phyloP scores from a whole-genome alignment of 257 asterid species.

The Solanum phureja region DNA sequence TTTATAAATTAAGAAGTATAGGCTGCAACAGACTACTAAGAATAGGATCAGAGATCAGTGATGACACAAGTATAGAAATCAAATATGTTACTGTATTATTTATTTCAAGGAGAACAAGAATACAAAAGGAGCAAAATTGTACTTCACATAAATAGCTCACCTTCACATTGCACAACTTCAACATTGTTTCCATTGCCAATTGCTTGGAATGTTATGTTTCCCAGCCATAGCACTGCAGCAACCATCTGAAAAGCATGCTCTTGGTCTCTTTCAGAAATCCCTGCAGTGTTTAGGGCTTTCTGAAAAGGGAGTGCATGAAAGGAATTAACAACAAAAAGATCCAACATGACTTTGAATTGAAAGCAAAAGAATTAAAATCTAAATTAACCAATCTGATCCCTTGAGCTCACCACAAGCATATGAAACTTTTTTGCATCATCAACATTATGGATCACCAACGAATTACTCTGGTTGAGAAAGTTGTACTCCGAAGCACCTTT shows the following conservation, averaged over 20 bases:
- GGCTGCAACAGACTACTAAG: background rate
- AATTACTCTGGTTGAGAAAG: slow-evolving; percentile 66
- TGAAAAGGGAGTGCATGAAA: slow-evolving; percentile 15
- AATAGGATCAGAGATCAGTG: background rate
- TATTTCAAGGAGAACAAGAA: background rate
- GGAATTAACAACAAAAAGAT: slow-evolving; percentile 9
- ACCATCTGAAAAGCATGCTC: slow-evolving; percentile 71
- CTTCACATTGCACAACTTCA: slow-evolving; percentile 77
- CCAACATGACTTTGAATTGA: background rate
- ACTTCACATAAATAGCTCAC: slow-evolving; percentile 23
- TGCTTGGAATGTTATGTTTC: slow-evolving; percentile 72
- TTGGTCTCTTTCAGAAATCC: slow-evolving; percentile 66
- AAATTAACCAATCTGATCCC: background rate
- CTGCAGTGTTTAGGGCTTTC: slow-evolving; percentile 57
- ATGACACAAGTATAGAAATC: background rate
- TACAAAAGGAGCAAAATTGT: background rate
- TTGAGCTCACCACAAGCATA: slow-evolving; percentile 26
- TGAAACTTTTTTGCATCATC: slow-evolving; percentile 66
- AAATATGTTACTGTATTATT: background rate
- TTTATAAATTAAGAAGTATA: background rate
- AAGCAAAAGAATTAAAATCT: background rate
- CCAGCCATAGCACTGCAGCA: slow-evolving; percentile 93
- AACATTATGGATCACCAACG: slow-evolving; percentile 46
- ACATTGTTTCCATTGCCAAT: slow-evolving; percentile 53
- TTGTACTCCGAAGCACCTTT: slow-evolving; percentile 51